Evolutionary conservation across 495 filamentous ascomycete species (phyloP).

Genomic region (Aspergillus avenaceus): DNA sequence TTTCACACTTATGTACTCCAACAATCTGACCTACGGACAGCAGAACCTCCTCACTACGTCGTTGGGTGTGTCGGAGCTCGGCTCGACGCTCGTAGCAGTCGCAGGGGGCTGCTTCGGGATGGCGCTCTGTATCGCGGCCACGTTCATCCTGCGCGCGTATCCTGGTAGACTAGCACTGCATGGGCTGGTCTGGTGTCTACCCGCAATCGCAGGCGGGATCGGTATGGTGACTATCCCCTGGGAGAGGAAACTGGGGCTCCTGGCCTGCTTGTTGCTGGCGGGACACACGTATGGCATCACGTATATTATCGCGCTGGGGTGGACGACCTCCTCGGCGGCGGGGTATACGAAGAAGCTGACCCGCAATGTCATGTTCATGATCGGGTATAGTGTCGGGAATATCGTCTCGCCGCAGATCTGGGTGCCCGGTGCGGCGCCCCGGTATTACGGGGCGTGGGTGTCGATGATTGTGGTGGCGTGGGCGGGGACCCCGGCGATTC

Average conservation of each 20-base stretch:
- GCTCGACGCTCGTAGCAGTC: slow-evolving; percentile 17
- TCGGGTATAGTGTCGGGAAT: slow-evolving; percentile 18
- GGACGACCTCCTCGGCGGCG: slow-evolving; percentile 17
- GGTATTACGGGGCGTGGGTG: slow-evolving; percentile 23
- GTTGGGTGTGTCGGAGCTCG: slow-evolving; percentile 15
- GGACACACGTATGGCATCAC: slow-evolving; percentile 18
- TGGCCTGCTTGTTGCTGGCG: slow-evolving; percentile 21
- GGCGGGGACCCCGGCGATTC: slow-evolving; percentile 16
- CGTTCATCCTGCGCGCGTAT: neutral
- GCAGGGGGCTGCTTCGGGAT: slow-evolving; percentile 14
- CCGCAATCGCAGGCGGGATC: slow-evolving; percentile 21
- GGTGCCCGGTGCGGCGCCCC: slow-evolving; percentile 12
- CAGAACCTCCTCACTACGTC: slow-evolving; percentile 17
- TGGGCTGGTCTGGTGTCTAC: slow-evolving; percentile 23
- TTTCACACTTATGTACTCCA: slow-evolving; percentile 21
- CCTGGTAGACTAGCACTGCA: slow-evolving; percentile 2
- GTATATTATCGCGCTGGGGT: slow-evolving; percentile 24
- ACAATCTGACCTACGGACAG: slow-evolving; percentile 23
- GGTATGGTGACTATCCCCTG: slow-evolving; percentile 27
- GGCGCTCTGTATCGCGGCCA: slow-evolving; percentile 6
- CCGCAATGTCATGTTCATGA: slow-evolving; percentile 21
- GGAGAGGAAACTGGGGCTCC: slow-evolving; percentile 14
- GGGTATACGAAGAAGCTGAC: slow-evolving; percentile 23
- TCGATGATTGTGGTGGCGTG: slow-evolving; percentile 22
- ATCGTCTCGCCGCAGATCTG: slow-evolving; percentile 22